A percentile compares a stretch with the other conserved stretches of the same genome.
These are phyloP conservation scores for Musa acuminata DNA, from an alignment of 176 grass and related monocot genomes.

Conservation along the genomic window DNA sequence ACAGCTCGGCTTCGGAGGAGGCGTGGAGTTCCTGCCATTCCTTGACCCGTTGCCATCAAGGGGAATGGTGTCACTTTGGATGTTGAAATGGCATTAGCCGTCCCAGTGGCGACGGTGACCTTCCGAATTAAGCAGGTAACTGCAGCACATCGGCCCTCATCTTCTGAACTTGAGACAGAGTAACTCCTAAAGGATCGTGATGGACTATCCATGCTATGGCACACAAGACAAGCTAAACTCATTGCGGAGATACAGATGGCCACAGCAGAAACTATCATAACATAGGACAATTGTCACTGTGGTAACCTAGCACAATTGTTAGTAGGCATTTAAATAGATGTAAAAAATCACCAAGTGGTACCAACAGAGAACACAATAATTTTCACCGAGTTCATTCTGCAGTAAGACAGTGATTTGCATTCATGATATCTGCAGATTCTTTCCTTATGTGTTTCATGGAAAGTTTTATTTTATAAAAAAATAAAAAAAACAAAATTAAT, in stretches of 20 bases:
- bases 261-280: not conserved
- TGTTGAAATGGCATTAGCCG: conserved; percentile 30
- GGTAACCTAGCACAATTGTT: conserved; percentile 9
- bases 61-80: conserved; percentile 83
- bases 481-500: not conserved
- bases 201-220: conserved; percentile 69
- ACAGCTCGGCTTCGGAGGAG: conserved; percentile 70
- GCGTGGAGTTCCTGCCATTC: conserved; percentile 37
- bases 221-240: conserved; percentile 74
- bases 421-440: not conserved
- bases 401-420: not conserved
- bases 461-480: not conserved
- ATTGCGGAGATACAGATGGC: conserved; percentile 22
- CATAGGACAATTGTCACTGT: conserved; percentile 16
- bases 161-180: conserved; percentile 76
- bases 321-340: not conserved
- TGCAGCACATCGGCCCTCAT: conserved; percentile 47
- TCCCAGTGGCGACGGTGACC: conserved; percentile 20
- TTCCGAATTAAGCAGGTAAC: conserved; percentile 48
- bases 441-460: not conserved
- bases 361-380: not conserved
- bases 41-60: conserved; percentile 33
- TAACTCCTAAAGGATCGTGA: conserved; percentile 81
- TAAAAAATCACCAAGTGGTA: not conserved
- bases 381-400: not conserved